Base-by-base conservation (phyloP, 2,329 filamentous ascomycete species). In the Colletotrichum coccodes region DNA sequence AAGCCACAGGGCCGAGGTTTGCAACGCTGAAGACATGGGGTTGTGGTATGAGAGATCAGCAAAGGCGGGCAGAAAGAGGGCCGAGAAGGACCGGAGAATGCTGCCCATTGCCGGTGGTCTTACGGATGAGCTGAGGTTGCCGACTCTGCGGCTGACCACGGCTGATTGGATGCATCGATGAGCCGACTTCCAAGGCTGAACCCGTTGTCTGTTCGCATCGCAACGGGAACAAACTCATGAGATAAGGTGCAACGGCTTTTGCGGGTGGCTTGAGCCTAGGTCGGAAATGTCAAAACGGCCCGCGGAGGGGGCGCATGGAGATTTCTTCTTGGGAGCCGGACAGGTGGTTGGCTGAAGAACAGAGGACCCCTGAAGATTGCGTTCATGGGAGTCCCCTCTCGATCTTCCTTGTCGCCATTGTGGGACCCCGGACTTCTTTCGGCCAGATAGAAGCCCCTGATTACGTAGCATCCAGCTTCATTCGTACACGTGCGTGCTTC, bases 231-330 rank as follows among this genome's bases (percentile, higher is more conserved):
- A 4, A 58, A 46, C 38, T 28, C 54, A 21, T 26, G 38, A 23
- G 21, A 26, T 36, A 23, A 30, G n/a, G 26, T 52, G 40, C n/a
- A 46, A 30, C 28, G 36, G 44, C 34, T 34, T 32, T 42, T 40
- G 44, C 5, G 28, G 47, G 40, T 60, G 61, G 47, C 42, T 49
- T 36, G 9, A n/a, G 23, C 21, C 61, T 11, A 49, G 6, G 14
- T 38, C 53, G 34, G 61, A 59, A 49, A 56, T 68, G 54, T 65
- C 65, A 68, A 12, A 56, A 56, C 65, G 61, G 65, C 42, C 65
- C 65, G 61, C 28, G 47, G 21, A 54, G 40, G 36, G 64, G 52
- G 52, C 9, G 44, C 46, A 47, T 64, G 60, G 65, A 56, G 66
- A 50, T 14, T 56, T 46, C 54, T 30, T 28, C 16, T 21, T 5